These are phyloP conservation scores for Candida sanyaensis DNA, from an alignment of 1,139 yeast genomes.

Conservation along the genomic window DNA sequence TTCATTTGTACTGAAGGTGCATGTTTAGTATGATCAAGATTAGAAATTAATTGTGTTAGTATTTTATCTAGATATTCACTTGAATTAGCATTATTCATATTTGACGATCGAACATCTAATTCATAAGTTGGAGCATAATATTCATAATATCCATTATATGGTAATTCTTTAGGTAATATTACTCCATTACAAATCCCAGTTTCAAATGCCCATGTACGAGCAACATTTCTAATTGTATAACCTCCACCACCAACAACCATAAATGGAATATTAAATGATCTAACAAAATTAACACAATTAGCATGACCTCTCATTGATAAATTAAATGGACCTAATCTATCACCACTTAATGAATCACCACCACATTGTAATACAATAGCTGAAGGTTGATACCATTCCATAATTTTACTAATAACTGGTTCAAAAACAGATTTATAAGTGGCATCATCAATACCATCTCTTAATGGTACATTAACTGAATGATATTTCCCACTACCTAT, in stretches of 20 bases:
- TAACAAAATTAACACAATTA: slow-evolving; percentile 86
- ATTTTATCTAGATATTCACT: slow-evolving; percentile 91
- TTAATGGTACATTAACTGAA: slow-evolving; percentile 85
- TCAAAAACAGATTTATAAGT: slow-evolving; percentile 86
- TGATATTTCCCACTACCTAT: slow-evolving; percentile 86
- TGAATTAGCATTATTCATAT: slow-evolving; percentile 95
- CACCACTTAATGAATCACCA: slow-evolving; percentile 94
- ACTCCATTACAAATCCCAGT: slow-evolving; percentile 86
- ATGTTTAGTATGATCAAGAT: slow-evolving; percentile 84
- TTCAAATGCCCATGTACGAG: slow-evolving; percentile 95
- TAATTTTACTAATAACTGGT: slow-evolving; percentile 78
- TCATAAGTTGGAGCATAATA: slow-evolving; percentile 96
- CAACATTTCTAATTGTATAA: slow-evolving; percentile 96
- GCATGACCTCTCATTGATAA: slow-evolving; percentile 93
- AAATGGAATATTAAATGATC: slow-evolving; percentile 84
- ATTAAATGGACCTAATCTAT: slow-evolving; percentile 90
- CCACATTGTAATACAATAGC: slow-evolving; percentile 97
- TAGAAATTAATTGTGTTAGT: slow-evolving; percentile 71
- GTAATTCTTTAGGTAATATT: slow-evolving; percentile 77
- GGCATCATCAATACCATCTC: slow-evolving; percentile 96
- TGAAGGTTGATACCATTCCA: slow-evolving; percentile 92
- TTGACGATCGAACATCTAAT: slow-evolving; percentile 90
- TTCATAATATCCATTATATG: slow-evolving; percentile 95
- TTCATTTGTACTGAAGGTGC: slow-evolving; percentile 97
- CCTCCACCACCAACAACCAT: slow-evolving; percentile 99